phyloP scores from a whole-genome alignment of 371 early-diverging fungal species.

The Coemansia sp. region DNA sequence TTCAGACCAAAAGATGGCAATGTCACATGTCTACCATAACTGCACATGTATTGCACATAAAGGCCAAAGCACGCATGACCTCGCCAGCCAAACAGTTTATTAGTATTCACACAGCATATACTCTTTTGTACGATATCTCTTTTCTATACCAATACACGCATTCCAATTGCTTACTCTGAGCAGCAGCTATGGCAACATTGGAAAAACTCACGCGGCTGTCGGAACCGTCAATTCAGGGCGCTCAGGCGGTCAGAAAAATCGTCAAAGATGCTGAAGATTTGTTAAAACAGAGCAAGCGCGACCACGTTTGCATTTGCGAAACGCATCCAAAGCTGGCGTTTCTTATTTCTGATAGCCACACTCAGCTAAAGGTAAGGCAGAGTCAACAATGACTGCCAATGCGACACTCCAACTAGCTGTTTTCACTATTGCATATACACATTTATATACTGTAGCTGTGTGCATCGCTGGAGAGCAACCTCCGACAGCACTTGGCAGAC shows the following conservation, averaged over 20 bases:
- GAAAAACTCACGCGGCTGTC: slow-evolving; percentile 45
- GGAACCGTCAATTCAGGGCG: slow-evolving; percentile 49
- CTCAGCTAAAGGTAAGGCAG: slow-evolving; percentile 9
- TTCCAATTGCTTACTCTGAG: not conserved
- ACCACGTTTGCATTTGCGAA: slow-evolving; percentile 30
- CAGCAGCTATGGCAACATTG: slow-evolving; percentile 33
- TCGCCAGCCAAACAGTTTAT: not conserved
- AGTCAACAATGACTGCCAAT: not conserved
- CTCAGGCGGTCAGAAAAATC: slow-evolving; percentile 27
- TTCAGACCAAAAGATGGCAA: not conserved
- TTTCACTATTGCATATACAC: not conserved
- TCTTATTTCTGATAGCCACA: slow-evolving; percentile 34
- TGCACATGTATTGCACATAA: no score
- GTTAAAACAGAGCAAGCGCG: slow-evolving; percentile 23
- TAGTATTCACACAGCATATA: not conserved
- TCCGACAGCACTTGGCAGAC: slow-evolving; percentile 23
- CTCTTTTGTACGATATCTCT: not conserved
- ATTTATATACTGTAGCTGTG: slow-evolving; percentile 14
- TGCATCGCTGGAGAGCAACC: slow-evolving; percentile 9
- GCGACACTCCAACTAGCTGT: not conserved
- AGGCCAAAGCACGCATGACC: not conserved
- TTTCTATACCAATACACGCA: not conserved
- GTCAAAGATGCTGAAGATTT: slow-evolving; percentile 11
- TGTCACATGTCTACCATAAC: not conserved
- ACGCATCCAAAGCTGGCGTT: slow-evolving; percentile 45